Percentiles rank a stretch among this genome's conserved stretches.
phyloP scores from a whole-genome alignment of 208 protist genomes.

The Crithidia bombi region DNA sequence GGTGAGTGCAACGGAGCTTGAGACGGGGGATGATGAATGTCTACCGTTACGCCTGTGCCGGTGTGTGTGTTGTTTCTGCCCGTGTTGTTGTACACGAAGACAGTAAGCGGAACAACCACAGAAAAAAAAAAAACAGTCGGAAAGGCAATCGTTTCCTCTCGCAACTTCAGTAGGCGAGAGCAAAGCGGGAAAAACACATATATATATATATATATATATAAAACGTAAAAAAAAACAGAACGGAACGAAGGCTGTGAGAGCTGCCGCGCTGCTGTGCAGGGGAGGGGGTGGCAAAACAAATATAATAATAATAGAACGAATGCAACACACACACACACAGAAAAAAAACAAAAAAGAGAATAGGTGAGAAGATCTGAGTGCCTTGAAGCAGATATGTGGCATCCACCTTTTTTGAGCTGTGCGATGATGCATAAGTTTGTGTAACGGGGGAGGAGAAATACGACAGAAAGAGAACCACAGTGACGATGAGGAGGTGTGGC shows the following conservation, averaged over 20 bases:
- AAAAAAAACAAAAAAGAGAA: slow-evolving; percentile 16
- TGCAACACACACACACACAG: background rate
- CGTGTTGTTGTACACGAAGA: too few species aligned
- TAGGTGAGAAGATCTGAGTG: background rate
- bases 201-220: too few species aligned
- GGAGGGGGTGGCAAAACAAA: slow-evolving; percentile 11
- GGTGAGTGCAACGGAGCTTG: too few species aligned
- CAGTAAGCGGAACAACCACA: background rate
- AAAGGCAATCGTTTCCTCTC: background rate
- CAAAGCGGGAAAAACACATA: too few species aligned
- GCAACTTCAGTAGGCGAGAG: background rate
- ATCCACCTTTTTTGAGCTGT: slow-evolving; percentile 11
- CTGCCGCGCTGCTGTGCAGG: too few species aligned
- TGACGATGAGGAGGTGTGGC: background rate
- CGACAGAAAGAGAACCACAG: background rate
- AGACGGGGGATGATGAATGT: too few species aligned
- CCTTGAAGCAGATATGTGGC: slow-evolving; percentile 18
- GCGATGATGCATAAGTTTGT: background rate
- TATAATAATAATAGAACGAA: slow-evolving; percentile 1
- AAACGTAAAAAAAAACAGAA: slow-evolving; percentile 15
- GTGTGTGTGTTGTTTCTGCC: too few species aligned
- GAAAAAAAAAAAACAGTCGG: background rate
- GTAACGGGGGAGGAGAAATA: background rate
- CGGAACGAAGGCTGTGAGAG: slow-evolving; percentile 11
- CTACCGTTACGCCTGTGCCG: too few species aligned